Evolutionary conservation across 495 filamentous ascomycete species (phyloP).

Genomic region (Aspergillus kassunensis): DNA sequence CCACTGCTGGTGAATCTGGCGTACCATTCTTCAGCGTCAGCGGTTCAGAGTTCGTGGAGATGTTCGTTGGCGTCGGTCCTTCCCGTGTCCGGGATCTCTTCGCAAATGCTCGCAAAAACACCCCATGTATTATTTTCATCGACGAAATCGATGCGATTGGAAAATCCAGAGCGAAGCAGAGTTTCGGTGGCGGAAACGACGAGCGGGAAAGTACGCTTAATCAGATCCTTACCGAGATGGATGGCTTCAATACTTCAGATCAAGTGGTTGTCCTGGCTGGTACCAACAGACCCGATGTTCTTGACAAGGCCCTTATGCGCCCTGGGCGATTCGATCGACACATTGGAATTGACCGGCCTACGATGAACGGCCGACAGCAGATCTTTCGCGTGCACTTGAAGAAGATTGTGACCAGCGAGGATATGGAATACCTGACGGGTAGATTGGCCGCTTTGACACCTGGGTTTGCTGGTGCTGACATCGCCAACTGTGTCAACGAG

Average conservation of each 20-base stretch:
- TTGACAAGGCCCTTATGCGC: conserved; percentile 93
- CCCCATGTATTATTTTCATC: conserved; percentile 98
- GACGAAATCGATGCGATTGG: conserved; percentile 99
- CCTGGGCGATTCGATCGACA: conserved; percentile 96
- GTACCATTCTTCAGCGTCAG: conserved; percentile 98
- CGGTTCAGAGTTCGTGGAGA: conserved; percentile 98
- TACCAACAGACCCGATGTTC: conserved; percentile 89
- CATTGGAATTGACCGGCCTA: conserved; percentile 87
- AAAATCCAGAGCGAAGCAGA: conserved; percentile 74
- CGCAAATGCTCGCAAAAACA: conserved; percentile 88
- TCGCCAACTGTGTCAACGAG: conserved; percentile 97
- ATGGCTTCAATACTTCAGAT: conserved; percentile 96
- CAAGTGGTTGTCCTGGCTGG: conserved; percentile 98
- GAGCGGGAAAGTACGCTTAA: conserved; percentile 96
- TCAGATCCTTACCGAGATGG: conserved; percentile 98
- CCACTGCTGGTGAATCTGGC: conserved; percentile 93
- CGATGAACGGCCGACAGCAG: conserved; percentile 93
- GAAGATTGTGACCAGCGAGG: conserved; percentile 88
- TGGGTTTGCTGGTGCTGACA: conserved; percentile 94
- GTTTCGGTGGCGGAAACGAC: conserved; percentile 85
- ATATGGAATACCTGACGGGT: conserved; percentile 81
- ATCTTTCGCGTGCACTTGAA: conserved; percentile 91
- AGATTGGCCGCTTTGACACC: conserved; percentile 88
- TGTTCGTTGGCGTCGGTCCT: conserved; percentile 98
- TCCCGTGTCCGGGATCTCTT: conserved; percentile 95